A percentile compares a stretch with the other conserved stretches of the same genome.
Conservation (phyloP, 345 rosid species). For the Salix caprea region DNA sequence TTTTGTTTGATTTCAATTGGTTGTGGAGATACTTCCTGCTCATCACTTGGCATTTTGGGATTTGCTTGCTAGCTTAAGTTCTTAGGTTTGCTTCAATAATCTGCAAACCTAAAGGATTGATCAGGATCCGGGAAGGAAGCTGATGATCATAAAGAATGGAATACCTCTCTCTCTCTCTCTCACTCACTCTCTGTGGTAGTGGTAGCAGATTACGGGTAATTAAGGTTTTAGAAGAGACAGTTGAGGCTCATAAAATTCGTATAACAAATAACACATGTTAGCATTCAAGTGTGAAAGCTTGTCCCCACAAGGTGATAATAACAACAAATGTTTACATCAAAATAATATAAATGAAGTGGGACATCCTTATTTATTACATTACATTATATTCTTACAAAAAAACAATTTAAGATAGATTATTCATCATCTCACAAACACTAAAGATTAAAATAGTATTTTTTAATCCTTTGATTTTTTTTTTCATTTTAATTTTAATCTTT, state of each 20-base stretch:
- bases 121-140: constrained; percentile 35
- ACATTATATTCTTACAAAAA: too few species aligned
- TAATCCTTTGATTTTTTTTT: too few species aligned
- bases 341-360: background rate
- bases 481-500: too few species aligned
- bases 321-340: background rate
- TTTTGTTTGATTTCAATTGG: constrained; percentile 38
- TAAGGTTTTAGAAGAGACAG: background rate
- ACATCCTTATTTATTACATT: background rate
- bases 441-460: too few species aligned
- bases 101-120: constrained; percentile 14
- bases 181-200: background rate
- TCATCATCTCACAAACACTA: too few species aligned
- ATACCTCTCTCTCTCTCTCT: background rate
- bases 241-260: background rate
- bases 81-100: background rate
- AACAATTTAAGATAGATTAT: too few species aligned
- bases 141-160: background rate
- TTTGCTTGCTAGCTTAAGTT: background rate
- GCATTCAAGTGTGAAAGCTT: background rate
- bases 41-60: constrained; percentile 22
- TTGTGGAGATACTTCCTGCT: constrained; percentile 4
- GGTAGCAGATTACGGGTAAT: background rate
- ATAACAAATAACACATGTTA: background rate
- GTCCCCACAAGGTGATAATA: background rate